Evolutionary conservation across 1,139 yeast species (phyloP).

Genomic region (Candida tropicalis): DNA sequence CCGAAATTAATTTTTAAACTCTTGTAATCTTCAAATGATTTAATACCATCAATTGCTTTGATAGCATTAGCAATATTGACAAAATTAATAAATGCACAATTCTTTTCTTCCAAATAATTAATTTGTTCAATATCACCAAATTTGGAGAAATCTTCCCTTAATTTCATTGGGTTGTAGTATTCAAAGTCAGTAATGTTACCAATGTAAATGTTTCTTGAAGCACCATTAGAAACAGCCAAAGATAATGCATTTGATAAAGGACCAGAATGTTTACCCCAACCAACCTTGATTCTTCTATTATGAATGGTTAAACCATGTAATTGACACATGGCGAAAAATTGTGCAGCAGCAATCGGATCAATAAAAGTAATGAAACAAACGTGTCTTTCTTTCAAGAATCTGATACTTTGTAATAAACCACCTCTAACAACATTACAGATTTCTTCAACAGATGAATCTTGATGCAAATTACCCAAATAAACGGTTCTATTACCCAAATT

Average conservation of each 20-base stretch:
- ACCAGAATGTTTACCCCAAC: conserved; percentile 97
- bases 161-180: conserved; percentile 56
- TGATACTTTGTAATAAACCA: conserved; percentile 76
- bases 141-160: conserved; percentile 64
- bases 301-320: conserved; percentile 81
- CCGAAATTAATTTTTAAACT: conserved; percentile 79
- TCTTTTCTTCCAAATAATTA: conserved; percentile 75
- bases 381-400: conserved; percentile 76
- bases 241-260: conserved; percentile 81
- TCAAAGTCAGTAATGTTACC: conserved; percentile 59
- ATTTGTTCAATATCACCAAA: conserved; percentile 85
- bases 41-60: conserved; percentile 69
- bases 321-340: conserved; percentile 86
- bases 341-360: conserved; percentile 92
- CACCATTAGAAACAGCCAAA: conserved; percentile 90
- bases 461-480: conserved; percentile 84
- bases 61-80: conserved; percentile 81
- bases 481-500: conserved; percentile 91
- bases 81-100: conserved; percentile 82
- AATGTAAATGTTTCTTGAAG: conserved; percentile 86
- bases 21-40: conserved; percentile 54
- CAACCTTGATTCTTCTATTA: conserved; percentile 79
- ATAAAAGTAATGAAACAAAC: conserved; percentile 92
- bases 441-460: conserved; percentile 85
- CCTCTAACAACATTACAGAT: conserved; percentile 94